Evolutionary conservation across 805 yeast species (phyloP).

Genomic region (Ogataea nonfermentans): DNA sequence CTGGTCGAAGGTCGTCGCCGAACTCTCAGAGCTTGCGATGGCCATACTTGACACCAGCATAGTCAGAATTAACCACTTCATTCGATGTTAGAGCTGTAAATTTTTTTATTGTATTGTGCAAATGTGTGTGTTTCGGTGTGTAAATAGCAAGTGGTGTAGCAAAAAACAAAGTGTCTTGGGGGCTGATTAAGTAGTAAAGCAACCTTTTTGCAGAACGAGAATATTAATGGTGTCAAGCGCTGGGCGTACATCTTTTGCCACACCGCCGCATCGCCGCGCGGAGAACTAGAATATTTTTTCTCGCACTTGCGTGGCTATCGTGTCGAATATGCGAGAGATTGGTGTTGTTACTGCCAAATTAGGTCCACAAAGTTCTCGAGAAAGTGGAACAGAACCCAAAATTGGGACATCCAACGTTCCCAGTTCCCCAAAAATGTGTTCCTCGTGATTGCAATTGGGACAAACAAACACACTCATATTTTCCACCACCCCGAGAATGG

Average conservation of each 20-base stretch:
- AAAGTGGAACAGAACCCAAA: conserved; percentile 73
- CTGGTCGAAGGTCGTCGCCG: conserved; percentile 11
- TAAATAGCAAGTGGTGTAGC: conserved; percentile 10
- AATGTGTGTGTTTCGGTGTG: conserved; percentile 9
- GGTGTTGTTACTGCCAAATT: conserved; percentile 52
- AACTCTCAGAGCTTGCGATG: conserved; percentile 3
- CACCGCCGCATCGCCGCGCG: conserved; percentile 11
- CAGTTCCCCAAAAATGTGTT: conserved; percentile 70
- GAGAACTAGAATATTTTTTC: conserved; percentile 17
- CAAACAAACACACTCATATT: conserved; percentile 80
- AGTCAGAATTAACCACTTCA: conserved; percentile 17
- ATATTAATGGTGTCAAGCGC: conserved; percentile 6
- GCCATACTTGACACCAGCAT: conserved; percentile 11
- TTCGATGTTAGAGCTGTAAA: conserved; percentile 5
- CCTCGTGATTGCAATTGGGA: conserved; percentile 70
- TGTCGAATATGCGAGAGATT: conserved; percentile 43
- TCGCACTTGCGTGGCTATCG: conserved; percentile 45
- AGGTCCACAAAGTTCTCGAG: conserved; percentile 58
- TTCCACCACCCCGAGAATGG: conserved; percentile 72
- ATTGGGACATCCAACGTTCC: conserved; percentile 50
- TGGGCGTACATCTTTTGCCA: conserved; percentile 3
- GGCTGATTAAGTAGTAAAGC: conserved; percentile 2
- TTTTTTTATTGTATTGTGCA: conserved; percentile 1
- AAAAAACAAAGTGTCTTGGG: conserved; percentile 1
- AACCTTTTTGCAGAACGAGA: conserved; percentile 2